Base-by-base conservation (phyloP, 73 alveolate genomes). In the Paraurostyla sp. region DNA sequence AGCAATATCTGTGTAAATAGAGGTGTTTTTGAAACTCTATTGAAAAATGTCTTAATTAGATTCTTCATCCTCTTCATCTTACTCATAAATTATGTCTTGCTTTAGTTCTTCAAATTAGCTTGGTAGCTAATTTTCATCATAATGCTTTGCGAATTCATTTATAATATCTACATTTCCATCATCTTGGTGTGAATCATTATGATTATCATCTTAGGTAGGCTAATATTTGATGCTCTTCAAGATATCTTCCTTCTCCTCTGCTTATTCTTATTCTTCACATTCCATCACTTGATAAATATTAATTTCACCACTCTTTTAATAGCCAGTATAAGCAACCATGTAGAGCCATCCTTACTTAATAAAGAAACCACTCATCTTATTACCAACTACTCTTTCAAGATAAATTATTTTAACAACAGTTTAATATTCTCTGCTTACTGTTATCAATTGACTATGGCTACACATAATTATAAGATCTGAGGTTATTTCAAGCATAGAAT, bases 311-410 rank as follows among this genome's bases (percentile, higher is more conserved):
- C n/a, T n/a, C 25, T 65, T 65, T 0, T 56, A 32, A 40, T 65
- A 65, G 4, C 20, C 35, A 6, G 82, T 38, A 65, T 18, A 65
- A 7, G 82, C 7, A 38, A 42, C 82, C 18, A 13, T 9, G 32
- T 65, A 65, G 1, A 65, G 25, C 13, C 60, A 16, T 11, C 25
- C 41, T 22, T 65, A 38, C 9, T 38, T 18, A 18, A 33, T 65
- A 38, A 65, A 65, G 41, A 65, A 65, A 9, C 6, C 3, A 36
- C 82, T 65, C 25, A 38, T 65, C 35, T 65, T 65, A 38, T 56
- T 22, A 38, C n/a, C n/a, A n/a, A n/a, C n/a, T n/a, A 65, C 58
- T 65, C 82, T 65, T 58, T 65, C 82, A 1, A 65, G 36, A 65
- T 65, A 65, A 13, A 22, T 9, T 27, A 65, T 65, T 65, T 65